A percentile compares a stretch with the other conserved stretches of the same genome.
phyloP scores from a whole-genome alignment of 768 basidiomycete genomes.

The Calocybe cyanea region DNA sequence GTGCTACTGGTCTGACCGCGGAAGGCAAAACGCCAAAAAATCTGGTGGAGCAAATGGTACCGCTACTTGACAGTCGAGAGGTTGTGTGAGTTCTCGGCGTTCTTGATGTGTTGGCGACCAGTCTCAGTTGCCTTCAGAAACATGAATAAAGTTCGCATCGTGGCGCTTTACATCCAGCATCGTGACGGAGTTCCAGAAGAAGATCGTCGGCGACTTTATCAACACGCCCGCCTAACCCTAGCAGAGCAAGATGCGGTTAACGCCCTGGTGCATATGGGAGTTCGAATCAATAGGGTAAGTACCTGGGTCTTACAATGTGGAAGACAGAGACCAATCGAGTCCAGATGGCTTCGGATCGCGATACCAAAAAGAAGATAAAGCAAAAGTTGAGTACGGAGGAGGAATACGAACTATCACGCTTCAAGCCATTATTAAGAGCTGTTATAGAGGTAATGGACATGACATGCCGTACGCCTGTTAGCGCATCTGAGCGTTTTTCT shows the following conservation, averaged over 20 bases:
- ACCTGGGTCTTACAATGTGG: not conserved
- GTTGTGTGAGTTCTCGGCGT: slow-evolving; percentile 55
- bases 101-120: slow-evolving; percentile 1
- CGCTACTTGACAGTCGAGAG: slow-evolving; percentile 82
- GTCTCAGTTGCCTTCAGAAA: slow-evolving; percentile 45
- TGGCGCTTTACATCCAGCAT: slow-evolving; percentile 91
- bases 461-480: no score
- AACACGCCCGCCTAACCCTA: slow-evolving; percentile 85
- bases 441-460: slow-evolving; percentile 75
- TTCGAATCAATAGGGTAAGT: slow-evolving; percentile 78
- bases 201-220: slow-evolving; percentile 89
- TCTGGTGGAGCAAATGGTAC: slow-evolving; percentile 98
- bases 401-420: slow-evolving; percentile 95
- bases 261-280: slow-evolving; percentile 77
- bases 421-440: slow-evolving; percentile 75
- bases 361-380: slow-evolving; percentile 78
- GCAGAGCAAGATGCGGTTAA: slow-evolving; percentile 94
- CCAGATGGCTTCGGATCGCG: slow-evolving; percentile 72
- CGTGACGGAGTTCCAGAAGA: slow-evolving; percentile 99
- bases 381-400: slow-evolving; percentile 76
- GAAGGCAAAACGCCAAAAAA: slow-evolving; percentile 95
- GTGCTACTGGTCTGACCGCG: slow-evolving; percentile 86
- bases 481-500: not conserved
- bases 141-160: slow-evolving; percentile 90
- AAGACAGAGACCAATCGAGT: not conserved